Percentiles rank a stretch among this genome's conserved stretches.
phyloP scores from a whole-genome alignment of 495 filamentous ascomycete species.

The Neurospora hispaniola region DNA sequence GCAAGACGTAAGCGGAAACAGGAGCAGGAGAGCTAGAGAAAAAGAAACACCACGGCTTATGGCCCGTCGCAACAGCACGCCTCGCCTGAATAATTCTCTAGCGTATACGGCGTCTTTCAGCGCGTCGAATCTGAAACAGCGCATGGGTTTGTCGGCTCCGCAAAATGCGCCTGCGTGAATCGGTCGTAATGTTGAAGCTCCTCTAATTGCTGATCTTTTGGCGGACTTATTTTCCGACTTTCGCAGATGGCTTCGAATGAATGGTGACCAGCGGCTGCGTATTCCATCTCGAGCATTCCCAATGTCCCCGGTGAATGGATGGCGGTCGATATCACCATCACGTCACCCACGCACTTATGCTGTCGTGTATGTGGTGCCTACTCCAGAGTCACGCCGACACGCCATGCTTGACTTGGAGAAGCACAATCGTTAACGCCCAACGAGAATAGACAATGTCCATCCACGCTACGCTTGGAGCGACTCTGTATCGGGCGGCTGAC shows the following conservation, averaged over 20 bases:
- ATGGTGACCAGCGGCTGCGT: conserved; percentile 48
- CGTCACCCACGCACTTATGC: conserved; percentile 21
- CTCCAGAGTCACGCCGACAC: background rate
- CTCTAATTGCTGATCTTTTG: background rate
- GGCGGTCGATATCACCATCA: conserved; percentile 37
- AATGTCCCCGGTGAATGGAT: conserved; percentile 47
- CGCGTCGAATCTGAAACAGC: conserved; percentile 15
- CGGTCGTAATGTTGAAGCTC: conserved; percentile 1
- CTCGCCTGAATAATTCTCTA: conserved; percentile 9
- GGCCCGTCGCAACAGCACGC: conserved; percentile 16
- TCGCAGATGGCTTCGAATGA: conserved; percentile 25
- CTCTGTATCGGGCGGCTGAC: conserved; percentile 22
- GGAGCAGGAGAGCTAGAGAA: background rate
- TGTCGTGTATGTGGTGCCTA: conserved; percentile 14
- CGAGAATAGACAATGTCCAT: conserved; percentile 39
- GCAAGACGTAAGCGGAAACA: background rate
- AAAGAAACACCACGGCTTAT: conserved; percentile 13
- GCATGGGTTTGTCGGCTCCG: conserved; percentile 9
- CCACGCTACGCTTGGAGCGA: conserved; percentile 25
- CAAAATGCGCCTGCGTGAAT: conserved; percentile 22
- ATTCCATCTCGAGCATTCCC: conserved; percentile 36
- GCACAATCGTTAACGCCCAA: conserved; percentile 33
- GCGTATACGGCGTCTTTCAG: conserved; percentile 18
- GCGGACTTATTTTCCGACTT: background rate
- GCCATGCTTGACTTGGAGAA: background rate